Evolutionary conservation across 768 basidiomycete genomes (phyloP).

Genomic region (Cyclocybe aegerita): DNA sequence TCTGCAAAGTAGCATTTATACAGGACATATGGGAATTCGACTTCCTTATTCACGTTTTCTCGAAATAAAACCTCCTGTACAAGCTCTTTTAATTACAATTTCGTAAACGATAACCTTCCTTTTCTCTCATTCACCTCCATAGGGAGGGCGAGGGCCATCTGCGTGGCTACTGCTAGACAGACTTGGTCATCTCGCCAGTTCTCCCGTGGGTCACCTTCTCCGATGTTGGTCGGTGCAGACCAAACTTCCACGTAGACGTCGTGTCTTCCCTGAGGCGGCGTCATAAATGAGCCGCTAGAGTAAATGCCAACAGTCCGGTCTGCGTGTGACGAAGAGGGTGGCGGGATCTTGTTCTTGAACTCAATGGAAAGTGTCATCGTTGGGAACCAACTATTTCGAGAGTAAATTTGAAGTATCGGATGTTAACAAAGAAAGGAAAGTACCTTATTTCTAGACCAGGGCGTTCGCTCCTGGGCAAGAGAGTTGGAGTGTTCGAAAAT

Average conservation of each 20-base stretch:
- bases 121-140: conserved; percentile 37
- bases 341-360: conserved; percentile 61
- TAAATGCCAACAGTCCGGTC: conserved; percentile 58
- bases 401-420: not conserved
- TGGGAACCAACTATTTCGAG: conserved; percentile 46
- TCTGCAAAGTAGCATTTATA: too few species aligned
- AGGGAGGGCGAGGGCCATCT: conserved; percentile 55
- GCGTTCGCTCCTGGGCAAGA: conserved; percentile 49
- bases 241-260: conserved; percentile 62
- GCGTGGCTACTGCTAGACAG: conserved; percentile 62
- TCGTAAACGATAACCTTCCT: conserved; percentile 11
- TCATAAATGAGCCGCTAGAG: conserved; percentile 49
- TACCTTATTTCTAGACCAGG: conserved; percentile 34
- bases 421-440: not conserved
- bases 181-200: conserved; percentile 64
- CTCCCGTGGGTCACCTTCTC: conserved; percentile 36
- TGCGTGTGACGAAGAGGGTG: conserved; percentile 37
- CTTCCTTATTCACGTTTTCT: too few species aligned
- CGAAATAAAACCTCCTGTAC: too few species aligned
- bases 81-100: conserved; percentile 3
- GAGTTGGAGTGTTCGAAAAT: conserved; percentile 41
- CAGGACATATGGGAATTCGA: too few species aligned
- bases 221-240: conserved; percentile 60
- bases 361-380: conserved; percentile 62
- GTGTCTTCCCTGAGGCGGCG: conserved; percentile 55